Conservation (phyloP, 116 monocot genomes). For the Papilionanthe hybrid region DNA sequence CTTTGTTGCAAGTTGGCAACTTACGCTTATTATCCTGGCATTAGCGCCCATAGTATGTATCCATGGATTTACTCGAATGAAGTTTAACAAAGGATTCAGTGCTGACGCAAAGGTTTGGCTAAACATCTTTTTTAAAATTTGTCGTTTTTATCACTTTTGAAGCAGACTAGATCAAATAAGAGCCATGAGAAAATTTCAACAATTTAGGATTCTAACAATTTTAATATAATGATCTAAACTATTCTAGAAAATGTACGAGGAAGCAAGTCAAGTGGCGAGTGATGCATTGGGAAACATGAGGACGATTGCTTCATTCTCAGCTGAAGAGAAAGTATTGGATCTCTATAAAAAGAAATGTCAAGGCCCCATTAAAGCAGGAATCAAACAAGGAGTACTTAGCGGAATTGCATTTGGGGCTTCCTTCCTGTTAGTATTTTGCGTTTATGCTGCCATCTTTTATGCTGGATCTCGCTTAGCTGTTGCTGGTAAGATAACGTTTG, state of each 20-base stretch:
- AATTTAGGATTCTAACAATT: no score
- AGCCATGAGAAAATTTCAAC: no score
- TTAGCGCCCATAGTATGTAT: not conserved
- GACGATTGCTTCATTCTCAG: constrained; percentile 62
- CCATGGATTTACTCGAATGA: not conserved
- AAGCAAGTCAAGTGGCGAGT: constrained; percentile 59
- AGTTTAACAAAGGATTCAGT: constrained; percentile 12
- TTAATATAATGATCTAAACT: not conserved
- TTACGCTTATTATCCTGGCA: not conserved
- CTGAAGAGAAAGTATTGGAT: constrained; percentile 54
- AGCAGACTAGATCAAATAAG: no score
- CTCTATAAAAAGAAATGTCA: constrained; percentile 59
- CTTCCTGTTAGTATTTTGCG: constrained; percentile 34
- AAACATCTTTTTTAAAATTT: not conserved
- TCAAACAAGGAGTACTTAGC: constrained; percentile 36
- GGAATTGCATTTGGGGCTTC: constrained; percentile 52
- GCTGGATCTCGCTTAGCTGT: constrained; percentile 38
- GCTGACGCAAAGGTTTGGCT: constrained; percentile 12
- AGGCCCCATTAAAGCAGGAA: constrained; percentile 31
- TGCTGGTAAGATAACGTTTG: constrained; percentile 38
- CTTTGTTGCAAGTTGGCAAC: constrained; percentile 27
- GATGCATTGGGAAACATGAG: constrained; percentile 61
- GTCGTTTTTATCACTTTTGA: not conserved
- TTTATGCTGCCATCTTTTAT: constrained; percentile 45
- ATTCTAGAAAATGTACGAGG: constrained; percentile 57